Base-by-base conservation (phyloP, 257 asterid species). In the Perilla frutescens region DNA sequence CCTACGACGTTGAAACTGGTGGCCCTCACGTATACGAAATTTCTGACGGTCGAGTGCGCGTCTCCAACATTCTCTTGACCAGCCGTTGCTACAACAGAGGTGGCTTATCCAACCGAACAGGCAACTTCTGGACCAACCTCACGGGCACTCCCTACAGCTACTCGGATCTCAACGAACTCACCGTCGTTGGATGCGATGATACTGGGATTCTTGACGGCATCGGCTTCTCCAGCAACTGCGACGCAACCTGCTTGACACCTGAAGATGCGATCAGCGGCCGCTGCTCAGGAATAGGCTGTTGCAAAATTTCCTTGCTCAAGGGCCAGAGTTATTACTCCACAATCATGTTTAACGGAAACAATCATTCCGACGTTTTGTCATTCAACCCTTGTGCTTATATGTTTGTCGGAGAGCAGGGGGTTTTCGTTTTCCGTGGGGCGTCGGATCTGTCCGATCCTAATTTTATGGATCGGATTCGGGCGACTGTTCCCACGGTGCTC, bases 261-360 rank as follows among this genome's bases (percentile, higher is more conserved):
- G 85, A 62, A 10, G 82, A 84, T 1, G 89, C 84, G 43, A 34
- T 39, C 8, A 62, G 37, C 26, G 92, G 90, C 1, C 60, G 39
- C 2, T 90, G 96, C 80, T 66, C 89, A 0, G 96, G 96, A 3
- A 64, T 73, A 8, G 96, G 96, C 0, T 90, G 96, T 61, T 87
- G 96, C 75, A 92, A 90, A 66, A 82, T 79, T 5, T 13, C 96
- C 2, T 45, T 88, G 34, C 91, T 90, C 2, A 81, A 37, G 63
- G 96, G 96, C 0, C 29, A 76, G 11, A 72, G 80, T 47, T 49
- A 0, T 6, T 87, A 70, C n/a, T 0, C 3, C 0, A 70, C 82
- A 8, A 7, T 13, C 0, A 45, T 85, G 6, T 32, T 14, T 11
- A 78, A 81, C 29, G 6, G 41, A 44, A 29, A 4, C 0, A 87